Evolutionary conservation across 768 basidiomycete genomes (phyloP).

Genomic region (Boletus sp.): DNA sequence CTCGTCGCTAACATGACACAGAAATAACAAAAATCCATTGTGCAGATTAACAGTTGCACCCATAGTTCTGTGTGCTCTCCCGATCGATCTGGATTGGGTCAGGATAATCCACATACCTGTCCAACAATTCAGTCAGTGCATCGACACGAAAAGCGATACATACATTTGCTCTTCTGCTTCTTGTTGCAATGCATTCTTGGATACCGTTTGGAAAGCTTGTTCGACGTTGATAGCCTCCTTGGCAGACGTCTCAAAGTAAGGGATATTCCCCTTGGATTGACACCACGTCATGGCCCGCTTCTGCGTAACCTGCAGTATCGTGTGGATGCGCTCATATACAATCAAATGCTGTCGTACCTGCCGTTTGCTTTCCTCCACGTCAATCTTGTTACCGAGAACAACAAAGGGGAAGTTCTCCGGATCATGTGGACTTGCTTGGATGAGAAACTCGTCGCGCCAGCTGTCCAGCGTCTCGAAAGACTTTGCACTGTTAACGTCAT

Average conservation of each 20-base stretch:
- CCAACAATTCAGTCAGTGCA: constrained; percentile 14
- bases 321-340: not conserved
- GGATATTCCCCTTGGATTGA: constrained; percentile 98
- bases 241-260: constrained; percentile 99
- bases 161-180: constrained; percentile 95
- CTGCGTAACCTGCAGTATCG: constrained; percentile 77
- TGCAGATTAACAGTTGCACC: constrained; percentile 77
- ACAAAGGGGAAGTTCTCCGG: constrained; percentile 99
- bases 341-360: constrained; percentile 55
- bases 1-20: constrained; percentile 26
- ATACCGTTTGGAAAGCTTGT: constrained; percentile 99
- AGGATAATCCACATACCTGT: constrained; percentile 97
- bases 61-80: constrained; percentile 87
- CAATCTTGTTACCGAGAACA: constrained; percentile 99
- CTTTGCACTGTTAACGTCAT: constrained; percentile 98
- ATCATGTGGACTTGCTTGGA: constrained; percentile 97
- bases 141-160: constrained; percentile 31
- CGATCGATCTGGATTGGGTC: constrained; percentile 97
- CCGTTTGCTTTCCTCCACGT: constrained; percentile 97
- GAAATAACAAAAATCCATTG: constrained; percentile 26
- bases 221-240: constrained; percentile 99
- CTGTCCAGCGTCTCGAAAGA: constrained; percentile 98
- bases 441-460: constrained; percentile 99
- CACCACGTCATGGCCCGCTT: constrained; percentile 99
- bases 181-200: constrained; percentile 98